phyloP scores from a whole-genome alignment of 352 stramenopile genomes.

The Phytophthora vignae region DNA sequence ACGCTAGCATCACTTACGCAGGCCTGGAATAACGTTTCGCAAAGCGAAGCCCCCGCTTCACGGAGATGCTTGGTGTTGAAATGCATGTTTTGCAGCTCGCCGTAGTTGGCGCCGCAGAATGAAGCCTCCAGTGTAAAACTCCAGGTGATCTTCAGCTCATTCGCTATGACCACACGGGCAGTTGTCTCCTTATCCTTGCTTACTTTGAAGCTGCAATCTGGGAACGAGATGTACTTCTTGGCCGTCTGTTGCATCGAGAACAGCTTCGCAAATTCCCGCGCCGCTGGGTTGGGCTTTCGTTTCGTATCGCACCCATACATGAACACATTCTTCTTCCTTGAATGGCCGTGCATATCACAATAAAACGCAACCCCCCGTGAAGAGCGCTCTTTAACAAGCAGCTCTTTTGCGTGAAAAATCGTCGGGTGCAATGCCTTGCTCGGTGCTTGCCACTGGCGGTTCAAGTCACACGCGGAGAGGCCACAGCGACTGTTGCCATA shows the following conservation, averaged over 20 bases:
- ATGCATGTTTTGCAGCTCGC: slow-evolving; percentile 63
- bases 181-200: slow-evolving; percentile 84
- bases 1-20: slow-evolving; percentile 45
- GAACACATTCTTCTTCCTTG: slow-evolving; percentile 95
- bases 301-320: slow-evolving; percentile 96
- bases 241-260: slow-evolving; percentile 73
- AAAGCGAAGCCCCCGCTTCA: slow-evolving; percentile 56
- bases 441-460: slow-evolving; percentile 89
- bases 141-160: slow-evolving; percentile 80
- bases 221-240: slow-evolving; percentile 70
- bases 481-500: slow-evolving; percentile 93
- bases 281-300: slow-evolving; percentile 76
- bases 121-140: slow-evolving; percentile 90
- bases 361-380: slow-evolving; percentile 82
- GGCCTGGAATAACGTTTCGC: slow-evolving; percentile 56
- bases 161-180: slow-evolving; percentile 80
- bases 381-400: slow-evolving; percentile 68
- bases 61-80: slow-evolving; percentile 72
- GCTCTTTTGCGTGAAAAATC: slow-evolving; percentile 86
- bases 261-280: slow-evolving; percentile 76
- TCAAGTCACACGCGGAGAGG: slow-evolving; percentile 86
- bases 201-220: slow-evolving; percentile 85
- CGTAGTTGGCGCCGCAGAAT: slow-evolving; percentile 86
- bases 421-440: slow-evolving; percentile 82
- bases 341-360: slow-evolving; percentile 94